These are phyloP conservation scores for Coleophoma crateriformis DNA, from an alignment of 2,329 filamentous ascomycete species.

Conservation along the genomic window DNA sequence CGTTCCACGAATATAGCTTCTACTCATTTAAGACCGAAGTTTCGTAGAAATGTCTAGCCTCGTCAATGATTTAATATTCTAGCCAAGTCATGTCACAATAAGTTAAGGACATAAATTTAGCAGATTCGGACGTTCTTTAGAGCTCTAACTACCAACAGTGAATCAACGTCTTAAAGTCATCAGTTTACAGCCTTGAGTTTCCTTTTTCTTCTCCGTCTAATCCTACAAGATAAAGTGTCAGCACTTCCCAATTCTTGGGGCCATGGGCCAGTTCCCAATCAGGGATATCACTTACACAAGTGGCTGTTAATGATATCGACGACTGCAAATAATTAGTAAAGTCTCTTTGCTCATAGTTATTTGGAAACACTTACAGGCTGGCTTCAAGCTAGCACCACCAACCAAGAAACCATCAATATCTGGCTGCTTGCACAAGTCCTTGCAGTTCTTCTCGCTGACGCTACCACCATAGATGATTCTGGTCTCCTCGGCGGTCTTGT, in stretches of 20 bases:
- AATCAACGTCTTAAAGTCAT: too few relatives aligned
- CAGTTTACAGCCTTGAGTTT: constrained; percentile 11
- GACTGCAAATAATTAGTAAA: constrained; percentile 31
- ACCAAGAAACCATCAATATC: constrained; percentile 99
- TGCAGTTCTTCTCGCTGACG: constrained; percentile 97
- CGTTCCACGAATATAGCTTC: too few relatives aligned
- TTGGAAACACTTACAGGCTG: constrained; percentile 64
- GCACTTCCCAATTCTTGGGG: too few relatives aligned
- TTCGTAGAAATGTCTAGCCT: too few relatives aligned
- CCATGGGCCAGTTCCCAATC: too few relatives aligned
- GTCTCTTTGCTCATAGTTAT: not conserved
- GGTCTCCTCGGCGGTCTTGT: constrained; percentile 75
- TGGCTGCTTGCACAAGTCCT: constrained; percentile 80
- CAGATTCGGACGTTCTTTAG: not conserved
- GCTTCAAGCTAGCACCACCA: constrained; percentile 93
- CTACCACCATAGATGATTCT: constrained; percentile 95
- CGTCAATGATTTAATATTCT: too few relatives aligned
- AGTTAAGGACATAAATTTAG: not conserved
- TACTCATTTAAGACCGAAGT: too few relatives aligned
- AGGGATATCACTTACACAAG: constrained; percentile 11
- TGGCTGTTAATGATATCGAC: constrained; percentile 65
- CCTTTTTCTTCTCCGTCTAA: constrained; percentile 8
- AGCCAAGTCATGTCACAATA: too few relatives aligned
- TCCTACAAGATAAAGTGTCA: constrained; percentile 1
- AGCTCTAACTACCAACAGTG: too few relatives aligned